Base-by-base conservation (phyloP, 345 rosid genomes). In the Murraya paniculata region DNA sequence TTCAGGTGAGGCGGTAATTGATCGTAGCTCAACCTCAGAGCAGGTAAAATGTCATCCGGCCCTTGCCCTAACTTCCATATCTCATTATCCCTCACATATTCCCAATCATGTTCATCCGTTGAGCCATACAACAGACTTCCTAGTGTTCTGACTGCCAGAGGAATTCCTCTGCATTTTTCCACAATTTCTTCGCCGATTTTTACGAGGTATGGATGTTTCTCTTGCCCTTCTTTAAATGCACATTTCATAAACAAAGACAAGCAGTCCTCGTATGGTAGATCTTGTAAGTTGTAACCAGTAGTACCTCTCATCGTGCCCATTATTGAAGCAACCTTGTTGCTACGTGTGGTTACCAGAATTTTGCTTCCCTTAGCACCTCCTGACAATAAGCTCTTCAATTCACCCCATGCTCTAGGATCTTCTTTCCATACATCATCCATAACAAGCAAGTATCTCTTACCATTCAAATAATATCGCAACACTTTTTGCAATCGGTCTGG, bases 401-500 rank as follows among this genome's bases (percentile, higher is more conserved):
- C 1, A 1, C 0, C 30, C 58, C 4, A 38, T 77, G 14, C 50
- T 7, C 8, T 2, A 7, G 21, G 19, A 1, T 4, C 64, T 8
- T 61, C 35, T 5, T 9, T 45, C 79, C 72, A 70, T 1, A 82
- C 84, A 57, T 78, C 79, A 2, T 82, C 84, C 48, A 79, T 10
- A 2, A 82, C 13, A 16, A 82, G 62, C 24, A 82, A 71, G 4
- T 53, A 82, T 50, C 28, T 68, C 58, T 4, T 48, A 67, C 67
- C 36, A n/a, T 11, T 67, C 53, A 84, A 28, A 1, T 2, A 1
- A 38, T 11, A 33, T 18, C 64, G 50, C 36, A 80, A 67, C 2
- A 10, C 58, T 65, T 8, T 64, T 30, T 81, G 87, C 31, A 81
- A 57, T 8, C 8, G 48, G 0, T 84, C 78, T 53, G 48, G 33